These are phyloP conservation scores for Maudiozyma turicensis DNA, from an alignment of 805 yeast species.

Conservation along the genomic window DNA sequence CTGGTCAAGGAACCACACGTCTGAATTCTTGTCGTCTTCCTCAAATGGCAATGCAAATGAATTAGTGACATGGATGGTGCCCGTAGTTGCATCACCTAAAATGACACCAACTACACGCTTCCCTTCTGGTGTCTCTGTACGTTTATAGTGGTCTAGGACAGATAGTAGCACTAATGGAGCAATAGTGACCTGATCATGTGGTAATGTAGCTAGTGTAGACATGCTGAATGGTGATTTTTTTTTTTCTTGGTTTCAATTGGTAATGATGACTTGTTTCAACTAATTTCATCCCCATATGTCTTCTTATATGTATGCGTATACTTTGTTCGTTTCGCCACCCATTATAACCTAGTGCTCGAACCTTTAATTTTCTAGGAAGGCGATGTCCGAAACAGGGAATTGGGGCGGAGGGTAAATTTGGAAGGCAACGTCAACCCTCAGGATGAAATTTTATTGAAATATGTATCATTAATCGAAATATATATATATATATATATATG, in stretches of 20 bases:
- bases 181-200: conserved; percentile 61
- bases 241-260: neutral
- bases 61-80: conserved; percentile 65
- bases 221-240: neutral
- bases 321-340: neutral
- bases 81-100: conserved; percentile 59
- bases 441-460: too few species aligned
- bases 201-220: conserved; percentile 6
- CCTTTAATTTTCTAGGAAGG: too few species aligned
- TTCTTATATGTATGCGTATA: neutral
- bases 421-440: too few species aligned
- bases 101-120: conserved; percentile 92
- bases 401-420: neutral
- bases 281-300: neutral
- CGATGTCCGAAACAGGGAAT: neutral
- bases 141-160: conserved; percentile 89
- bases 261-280: neutral
- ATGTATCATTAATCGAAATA: too few species aligned
- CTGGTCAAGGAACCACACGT: conserved; percentile 95
- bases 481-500: neutral
- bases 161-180: conserved; percentile 93
- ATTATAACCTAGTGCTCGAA: neutral
- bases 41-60: conserved; percentile 97
- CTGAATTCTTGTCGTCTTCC: conserved; percentile 85
- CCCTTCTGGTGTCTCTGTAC: conserved; percentile 63